Evolutionary conservation across 257 asterid genomes (phyloP).

Genomic region (Leptodermis oblonga): DNA sequence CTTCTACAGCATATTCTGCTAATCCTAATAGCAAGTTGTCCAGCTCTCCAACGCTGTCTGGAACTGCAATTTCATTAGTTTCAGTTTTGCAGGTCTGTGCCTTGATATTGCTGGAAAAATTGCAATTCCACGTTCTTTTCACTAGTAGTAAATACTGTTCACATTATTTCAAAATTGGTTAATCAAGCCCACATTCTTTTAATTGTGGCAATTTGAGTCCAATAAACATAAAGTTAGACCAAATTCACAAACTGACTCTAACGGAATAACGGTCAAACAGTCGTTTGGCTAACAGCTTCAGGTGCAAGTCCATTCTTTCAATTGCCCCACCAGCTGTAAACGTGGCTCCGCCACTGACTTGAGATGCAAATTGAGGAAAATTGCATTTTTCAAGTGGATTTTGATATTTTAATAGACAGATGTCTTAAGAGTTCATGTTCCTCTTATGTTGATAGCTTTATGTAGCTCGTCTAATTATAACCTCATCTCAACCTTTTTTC

Average conservation of each 20-base stretch:
- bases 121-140: no score
- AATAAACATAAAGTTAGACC: no score
- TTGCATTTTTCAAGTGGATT: not conserved
- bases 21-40: slow-evolving; percentile 63
- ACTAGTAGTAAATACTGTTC: no score
- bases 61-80: slow-evolving; percentile 73
- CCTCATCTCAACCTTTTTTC: not conserved
- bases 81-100: slow-evolving; percentile 75
- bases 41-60: slow-evolving; percentile 66
- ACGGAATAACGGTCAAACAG: no score
- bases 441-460: not conserved
- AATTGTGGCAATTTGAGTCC: no score
- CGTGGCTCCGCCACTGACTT: no score
- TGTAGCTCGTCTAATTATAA: not conserved
- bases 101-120: not conserved
- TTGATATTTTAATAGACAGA: not conserved
- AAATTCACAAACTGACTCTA: no score
- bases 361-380: not conserved
- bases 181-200: no score
- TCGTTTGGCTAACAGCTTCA: not conserved
- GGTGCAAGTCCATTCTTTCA: not conserved
- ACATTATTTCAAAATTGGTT: no score
- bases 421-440: not conserved
- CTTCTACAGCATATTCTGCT: slow-evolving; percentile 83
- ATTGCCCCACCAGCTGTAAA: no score